Evolutionary conservation across 2,329 filamentous ascomycete species (phyloP).

Genomic region (Penicillium olsonii): DNA sequence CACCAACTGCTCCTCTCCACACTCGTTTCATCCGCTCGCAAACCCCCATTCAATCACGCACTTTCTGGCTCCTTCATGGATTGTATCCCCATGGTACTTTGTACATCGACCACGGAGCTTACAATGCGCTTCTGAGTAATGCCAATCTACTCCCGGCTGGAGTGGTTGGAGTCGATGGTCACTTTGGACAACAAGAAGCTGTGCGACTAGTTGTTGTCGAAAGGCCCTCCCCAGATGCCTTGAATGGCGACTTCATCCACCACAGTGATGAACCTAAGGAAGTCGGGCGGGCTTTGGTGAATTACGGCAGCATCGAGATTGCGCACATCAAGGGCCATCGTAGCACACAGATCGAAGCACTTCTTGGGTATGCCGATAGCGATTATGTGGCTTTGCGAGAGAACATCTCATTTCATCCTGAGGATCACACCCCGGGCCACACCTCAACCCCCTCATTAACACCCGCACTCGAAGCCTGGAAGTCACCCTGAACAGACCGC

Average conservation of each 20-base stretch:
- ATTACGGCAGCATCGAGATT: conserved; percentile 88
- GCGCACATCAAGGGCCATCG: conserved; percentile 78
- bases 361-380: conserved; percentile 89
- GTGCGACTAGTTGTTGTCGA: conserved; percentile 83
- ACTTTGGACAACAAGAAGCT: conserved; percentile 89
- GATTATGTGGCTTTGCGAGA: conserved; percentile 90
- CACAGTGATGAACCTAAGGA: conserved; percentile 58
- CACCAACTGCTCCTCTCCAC: conserved; percentile 68
- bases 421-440: conserved; percentile 22
- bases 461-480: conserved; percentile 28
- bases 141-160: conserved; percentile 87
- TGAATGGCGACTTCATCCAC: conserved; percentile 43
- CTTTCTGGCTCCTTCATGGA: conserved; percentile 96
- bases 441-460: conserved; percentile 22
- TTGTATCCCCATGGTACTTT: conserved; percentile 85
- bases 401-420: conserved; percentile 68
- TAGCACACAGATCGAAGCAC: conserved; percentile 75
- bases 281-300: conserved; percentile 85
- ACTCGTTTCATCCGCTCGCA: conserved; percentile 87
- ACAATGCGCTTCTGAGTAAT: conserved; percentile 76
- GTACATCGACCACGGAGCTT: conserved; percentile 90
- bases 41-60: conserved; percentile 84
- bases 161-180: conserved; percentile 84
- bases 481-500: conserved; percentile 8
- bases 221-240: conserved; percentile 47